Percentiles rank a stretch among this genome's conserved stretches.
These are phyloP conservation scores for Hortaea werneckii DNA, from an alignment of 2,329 filamentous ascomycete species.

Conservation along the genomic window DNA sequence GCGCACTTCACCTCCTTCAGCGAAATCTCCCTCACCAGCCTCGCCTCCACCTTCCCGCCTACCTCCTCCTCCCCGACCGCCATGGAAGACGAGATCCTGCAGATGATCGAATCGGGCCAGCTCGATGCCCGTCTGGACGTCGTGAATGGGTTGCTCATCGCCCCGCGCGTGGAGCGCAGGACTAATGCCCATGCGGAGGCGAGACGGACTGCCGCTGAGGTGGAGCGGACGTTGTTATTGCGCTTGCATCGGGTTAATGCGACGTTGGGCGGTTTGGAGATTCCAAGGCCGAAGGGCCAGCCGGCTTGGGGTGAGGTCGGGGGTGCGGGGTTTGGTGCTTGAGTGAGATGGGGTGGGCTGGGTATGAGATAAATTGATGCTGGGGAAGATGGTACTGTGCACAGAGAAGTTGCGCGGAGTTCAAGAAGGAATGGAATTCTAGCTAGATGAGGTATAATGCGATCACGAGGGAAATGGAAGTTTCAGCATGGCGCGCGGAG, in stretches of 20 bases:
- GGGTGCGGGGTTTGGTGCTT: background rate
- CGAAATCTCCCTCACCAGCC: conserved; percentile 67
- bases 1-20: conserved; percentile 90
- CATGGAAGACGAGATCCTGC: conserved; percentile 64
- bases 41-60: conserved; percentile 64
- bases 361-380: background rate
- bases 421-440: background rate
- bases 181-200: conserved; percentile 60
- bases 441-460: background rate
- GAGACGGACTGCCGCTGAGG: conserved; percentile 57
- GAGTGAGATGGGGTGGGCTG: conserved; percentile 6
- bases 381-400: background rate
- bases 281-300: conserved; percentile 4
- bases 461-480: background rate
- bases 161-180: conserved; percentile 57
- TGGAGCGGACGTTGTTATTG: conserved; percentile 65
- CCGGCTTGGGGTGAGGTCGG: background rate
- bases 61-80: conserved; percentile 28
- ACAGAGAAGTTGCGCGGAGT: background rate
- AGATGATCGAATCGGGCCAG: conserved; percentile 62
- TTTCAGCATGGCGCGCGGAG: too few species aligned
- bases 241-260: conserved; percentile 71
- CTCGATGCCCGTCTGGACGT: conserved; percentile 76
- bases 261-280: conserved; percentile 61
- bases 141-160: conserved; percentile 68